Evolutionary conservation across 305 asterid genomes (phyloP).

Genomic region (Rubia tinctorum): DNA sequence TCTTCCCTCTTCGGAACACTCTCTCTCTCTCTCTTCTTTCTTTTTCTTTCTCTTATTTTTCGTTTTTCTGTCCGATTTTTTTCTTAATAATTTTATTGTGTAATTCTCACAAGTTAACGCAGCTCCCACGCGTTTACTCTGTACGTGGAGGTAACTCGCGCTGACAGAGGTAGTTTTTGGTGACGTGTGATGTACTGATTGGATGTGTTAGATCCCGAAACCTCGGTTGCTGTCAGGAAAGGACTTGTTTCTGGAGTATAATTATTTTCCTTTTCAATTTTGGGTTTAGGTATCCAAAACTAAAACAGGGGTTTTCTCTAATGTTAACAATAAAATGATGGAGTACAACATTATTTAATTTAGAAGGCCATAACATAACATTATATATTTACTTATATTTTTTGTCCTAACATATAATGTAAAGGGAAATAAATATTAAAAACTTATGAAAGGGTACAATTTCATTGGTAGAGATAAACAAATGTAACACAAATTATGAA

Average conservation of each 20-base stretch:
- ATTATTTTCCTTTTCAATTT: not conserved
- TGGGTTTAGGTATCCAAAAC: conserved; percentile 1
- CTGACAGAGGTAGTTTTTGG: not conserved
- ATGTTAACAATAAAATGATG: not conserved
- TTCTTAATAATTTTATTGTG: conserved; percentile 10
- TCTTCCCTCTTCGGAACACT: conserved; percentile 26
- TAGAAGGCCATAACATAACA: too few species aligned
- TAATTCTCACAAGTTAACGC: conserved; percentile 1
- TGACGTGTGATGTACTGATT: conserved; percentile 7
- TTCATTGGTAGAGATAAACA: too few species aligned
- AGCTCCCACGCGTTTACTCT: not conserved
- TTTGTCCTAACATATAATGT: too few species aligned
- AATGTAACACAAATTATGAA: too few species aligned
- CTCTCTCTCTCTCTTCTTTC: conserved; percentile 20
- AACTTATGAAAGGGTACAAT: too few species aligned
- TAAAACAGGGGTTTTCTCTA: not conserved
- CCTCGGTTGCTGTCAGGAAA: not conserved
- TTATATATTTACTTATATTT: too few species aligned
- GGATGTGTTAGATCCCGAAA: not conserved
- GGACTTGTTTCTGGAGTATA: conserved; percentile 12
- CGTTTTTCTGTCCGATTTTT: conserved; percentile 36
- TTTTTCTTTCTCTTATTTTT: conserved; percentile 25
- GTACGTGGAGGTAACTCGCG: not conserved
- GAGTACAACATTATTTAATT: too few species aligned
- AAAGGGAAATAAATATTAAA: too few species aligned